Percentiles rank a stretch among this genome's conserved stretches.
These are phyloP conservation scores for Epipyxis sp. DNA, from an alignment of 108 stramenopile genomes.

Conservation along the genomic window DNA sequence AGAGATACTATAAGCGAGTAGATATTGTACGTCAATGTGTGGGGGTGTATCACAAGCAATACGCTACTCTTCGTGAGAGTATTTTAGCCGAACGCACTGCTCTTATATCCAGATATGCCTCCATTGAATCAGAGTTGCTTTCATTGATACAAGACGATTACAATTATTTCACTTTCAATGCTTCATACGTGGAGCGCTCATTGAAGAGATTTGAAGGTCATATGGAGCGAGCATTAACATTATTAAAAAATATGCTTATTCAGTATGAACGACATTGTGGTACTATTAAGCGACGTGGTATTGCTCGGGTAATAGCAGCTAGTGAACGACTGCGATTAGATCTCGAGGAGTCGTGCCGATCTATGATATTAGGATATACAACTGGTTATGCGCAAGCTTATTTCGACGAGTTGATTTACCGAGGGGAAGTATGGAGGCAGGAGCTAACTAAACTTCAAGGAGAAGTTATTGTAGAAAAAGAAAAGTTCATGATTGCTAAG, in stretches of 20 bases:
- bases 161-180: background rate
- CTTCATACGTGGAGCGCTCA: background rate
- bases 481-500: conserved; percentile 9
- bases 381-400: background rate
- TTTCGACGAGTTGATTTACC: background rate
- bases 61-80: background rate
- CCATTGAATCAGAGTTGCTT: background rate
- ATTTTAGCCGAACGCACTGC: background rate
- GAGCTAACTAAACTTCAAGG: background rate
- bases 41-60: background rate
- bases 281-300: background rate
- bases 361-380: conserved; percentile 6
- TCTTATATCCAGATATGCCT: background rate
- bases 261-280: background rate
- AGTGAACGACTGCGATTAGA: background rate
- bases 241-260: background rate
- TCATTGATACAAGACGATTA: background rate
- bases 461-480: background rate
- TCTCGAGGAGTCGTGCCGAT: background rate
- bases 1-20: background rate
- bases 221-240: background rate
- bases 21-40: background rate
- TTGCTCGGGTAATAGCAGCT: background rate
- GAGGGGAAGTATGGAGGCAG: background rate
- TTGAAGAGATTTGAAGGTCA: background rate